Percentiles rank a stretch among this genome's conserved stretches.
phyloP scores from a whole-genome alignment of 1,284 basidiomycete genomes.

The Rhizoctonia solani region DNA sequence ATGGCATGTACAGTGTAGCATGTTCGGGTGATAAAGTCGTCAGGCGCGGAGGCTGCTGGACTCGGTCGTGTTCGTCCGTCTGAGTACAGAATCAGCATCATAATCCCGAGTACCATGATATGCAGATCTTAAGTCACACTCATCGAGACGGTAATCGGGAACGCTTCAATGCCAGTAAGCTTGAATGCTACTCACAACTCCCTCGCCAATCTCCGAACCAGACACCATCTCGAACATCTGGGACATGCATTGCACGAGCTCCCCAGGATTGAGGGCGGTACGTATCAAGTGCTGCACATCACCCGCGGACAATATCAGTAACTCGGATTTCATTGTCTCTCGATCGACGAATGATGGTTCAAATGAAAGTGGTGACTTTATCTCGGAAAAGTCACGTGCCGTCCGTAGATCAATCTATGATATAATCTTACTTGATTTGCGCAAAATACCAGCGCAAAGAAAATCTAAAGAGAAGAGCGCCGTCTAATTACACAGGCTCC shows the following conservation, averaged over 20 bases:
- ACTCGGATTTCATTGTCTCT: neutral
- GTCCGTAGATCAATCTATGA: no score
- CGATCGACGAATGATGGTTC: neutral
- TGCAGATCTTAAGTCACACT: neutral
- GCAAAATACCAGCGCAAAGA: slow-evolving; percentile 6
- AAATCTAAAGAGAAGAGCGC: slow-evolving; percentile 8
- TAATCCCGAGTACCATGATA: neutral
- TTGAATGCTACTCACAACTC: slow-evolving; percentile 1
- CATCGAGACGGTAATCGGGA: no score
- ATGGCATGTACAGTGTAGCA: slow-evolving; percentile 71
- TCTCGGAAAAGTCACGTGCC: neutral
- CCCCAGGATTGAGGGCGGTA: slow-evolving; percentile 8
- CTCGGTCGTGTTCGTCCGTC: slow-evolving; percentile 27
- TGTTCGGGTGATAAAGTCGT: slow-evolving; percentile 49
- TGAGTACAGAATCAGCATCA: neutral
- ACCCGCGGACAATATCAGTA: slow-evolving; percentile 12
- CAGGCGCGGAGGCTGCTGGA: slow-evolving; percentile 24
- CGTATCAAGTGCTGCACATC: slow-evolving; percentile 21
- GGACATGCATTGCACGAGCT: slow-evolving; percentile 24
- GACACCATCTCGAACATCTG: slow-evolving; percentile 29
- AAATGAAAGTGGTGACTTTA: neutral
- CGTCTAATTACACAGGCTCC: slow-evolving; percentile 32
- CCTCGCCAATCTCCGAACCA: slow-evolving; percentile 20
- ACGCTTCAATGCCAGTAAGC: neutral
- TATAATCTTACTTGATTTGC: slow-evolving; percentile 5